Base-by-base conservation (phyloP, 2,329 filamentous ascomycete genomes). In the Polychaeton citri region DNA sequence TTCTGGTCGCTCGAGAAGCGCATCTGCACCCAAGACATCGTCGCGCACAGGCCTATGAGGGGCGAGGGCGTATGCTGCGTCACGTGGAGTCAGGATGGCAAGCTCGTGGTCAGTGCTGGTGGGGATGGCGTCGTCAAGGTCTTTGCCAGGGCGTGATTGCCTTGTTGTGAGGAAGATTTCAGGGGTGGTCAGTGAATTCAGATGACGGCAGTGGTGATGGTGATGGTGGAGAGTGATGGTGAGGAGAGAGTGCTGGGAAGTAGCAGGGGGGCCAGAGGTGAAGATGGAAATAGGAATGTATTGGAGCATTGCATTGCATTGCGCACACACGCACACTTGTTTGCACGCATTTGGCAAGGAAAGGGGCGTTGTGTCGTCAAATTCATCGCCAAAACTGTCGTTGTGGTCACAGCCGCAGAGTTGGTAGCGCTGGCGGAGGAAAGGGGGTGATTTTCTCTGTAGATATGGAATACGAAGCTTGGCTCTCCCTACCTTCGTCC, bases 1-100 rank as follows among this genome's bases (percentile, higher is more conserved):
- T 95, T 98, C 71, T 98, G 90, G 90, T 87, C 82, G 19, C 70
- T 98, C 16, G 90, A 98, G 60, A 98, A 94, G 66, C 76, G 90
- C 34, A 81, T 80, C 32, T 98, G 90, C 64, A 90, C 82, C 4
- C 90, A 98, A 59, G 90, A 96, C 57, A 85, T 98, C 50, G 92
- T 86, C 2, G 84, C 76, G 42, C 87, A 96, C 61, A 76, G 90
- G 28, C 73, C 92, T 45, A 95, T 96, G 87, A 76, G 90, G 35
- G 90, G 88, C 33, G 90, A 98, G 57, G 90, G 90, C 16, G 85
- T 96, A 6, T 96, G 88, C 61, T 75, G 80, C 12, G 88, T 94
- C 4, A 83, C 90, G 13, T 98, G 90, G 90, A 94, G 86, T 55
- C 81, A 86, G 50, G 90, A 98, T 54, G 87, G 88, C 21, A 75